phyloP scores from a whole-genome alignment of 164 flowering plant species.

The Magnolia changhungtana region DNA sequence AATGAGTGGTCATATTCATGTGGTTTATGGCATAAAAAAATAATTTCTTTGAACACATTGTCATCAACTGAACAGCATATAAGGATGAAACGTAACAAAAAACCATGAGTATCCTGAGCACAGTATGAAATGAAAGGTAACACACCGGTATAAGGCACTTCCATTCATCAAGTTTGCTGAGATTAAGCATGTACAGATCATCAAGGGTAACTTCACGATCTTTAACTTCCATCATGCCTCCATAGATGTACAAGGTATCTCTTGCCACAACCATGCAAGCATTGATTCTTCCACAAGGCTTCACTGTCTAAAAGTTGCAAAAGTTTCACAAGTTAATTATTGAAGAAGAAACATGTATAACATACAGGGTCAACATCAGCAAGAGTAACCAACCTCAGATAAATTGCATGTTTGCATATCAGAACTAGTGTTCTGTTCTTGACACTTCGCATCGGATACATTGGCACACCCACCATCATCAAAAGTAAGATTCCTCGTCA shows the following conservation, averaged over 20 bases:
- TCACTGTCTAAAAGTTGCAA: conserved; percentile 50
- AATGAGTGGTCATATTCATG: not conserved
- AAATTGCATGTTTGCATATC: conserved; percentile 33
- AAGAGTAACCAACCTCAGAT: conserved; percentile 59
- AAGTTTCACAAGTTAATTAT: conserved; percentile 3
- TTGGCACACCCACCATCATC: conserved; percentile 22
- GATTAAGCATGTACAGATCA: conserved; percentile 85
- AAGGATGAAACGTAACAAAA: not conserved
- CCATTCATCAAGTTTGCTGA: conserved; percentile 98
- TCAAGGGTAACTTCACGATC: conserved; percentile 91
- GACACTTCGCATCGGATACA: conserved; percentile 30
- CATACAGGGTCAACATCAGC: not conserved
- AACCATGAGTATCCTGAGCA: not conserved
- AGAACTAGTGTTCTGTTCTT: conserved; percentile 20
- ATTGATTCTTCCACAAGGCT: conserved; percentile 97
- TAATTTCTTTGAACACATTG: not conserved
- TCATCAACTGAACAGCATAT: not conserved
- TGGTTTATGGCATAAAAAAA: not conserved
- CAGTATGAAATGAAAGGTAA: conserved; percentile 12
- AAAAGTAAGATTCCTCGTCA: conserved; percentile 31
- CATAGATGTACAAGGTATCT: conserved; percentile 83
- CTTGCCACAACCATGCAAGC: conserved; percentile 76
- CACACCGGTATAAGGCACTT: conserved; percentile 92
- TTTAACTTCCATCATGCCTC: conserved; percentile 94
- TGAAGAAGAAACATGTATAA: conserved; percentile 5